Conservation (phyloP, 1,284 basidiomycete species). For the Tilletia walkeri region DNA sequence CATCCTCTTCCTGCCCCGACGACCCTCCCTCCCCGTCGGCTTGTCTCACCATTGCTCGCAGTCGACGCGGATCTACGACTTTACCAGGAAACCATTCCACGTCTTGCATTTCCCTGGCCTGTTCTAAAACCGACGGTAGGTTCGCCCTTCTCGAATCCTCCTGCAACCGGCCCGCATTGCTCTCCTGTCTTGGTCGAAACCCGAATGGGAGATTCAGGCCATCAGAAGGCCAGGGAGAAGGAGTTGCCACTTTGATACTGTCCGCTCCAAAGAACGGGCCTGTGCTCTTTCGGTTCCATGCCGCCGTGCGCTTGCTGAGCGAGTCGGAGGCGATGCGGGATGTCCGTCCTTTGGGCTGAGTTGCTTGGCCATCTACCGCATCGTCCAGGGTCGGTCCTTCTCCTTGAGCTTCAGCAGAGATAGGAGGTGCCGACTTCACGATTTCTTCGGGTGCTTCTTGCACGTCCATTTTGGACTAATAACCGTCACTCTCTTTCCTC, state of each 20-base stretch:
- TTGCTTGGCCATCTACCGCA: background rate
- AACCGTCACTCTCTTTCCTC: no score
- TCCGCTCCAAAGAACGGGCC: no score
- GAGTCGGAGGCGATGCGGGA: no score
- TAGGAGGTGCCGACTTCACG: no score
- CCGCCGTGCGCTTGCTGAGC: no score
- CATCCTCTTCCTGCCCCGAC: background rate
- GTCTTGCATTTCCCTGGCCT: background rate
- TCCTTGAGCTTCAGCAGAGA: no score
- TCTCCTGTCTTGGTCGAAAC: slow-evolving; percentile 5
- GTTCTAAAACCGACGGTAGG: background rate
- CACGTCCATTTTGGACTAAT: no score
- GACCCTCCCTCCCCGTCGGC: background rate
- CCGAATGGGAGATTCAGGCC: background rate
- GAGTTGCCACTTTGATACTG: background rate
- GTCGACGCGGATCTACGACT: background rate
- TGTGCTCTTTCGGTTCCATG: no score
- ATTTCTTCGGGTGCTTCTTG: no score
- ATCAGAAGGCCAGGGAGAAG: background rate
- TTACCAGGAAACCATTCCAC: background rate
- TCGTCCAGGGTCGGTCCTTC: background rate
- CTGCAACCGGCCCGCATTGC: background rate
- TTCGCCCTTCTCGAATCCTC: no score
- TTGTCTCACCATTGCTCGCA: background rate
- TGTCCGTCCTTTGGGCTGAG: no score